Percentiles rank a stretch among this genome's conserved stretches.
These are phyloP conservation scores for Saccharomyces hybrid DNA, from an alignment of 1,139 yeast species.

Conservation along the genomic window DNA sequence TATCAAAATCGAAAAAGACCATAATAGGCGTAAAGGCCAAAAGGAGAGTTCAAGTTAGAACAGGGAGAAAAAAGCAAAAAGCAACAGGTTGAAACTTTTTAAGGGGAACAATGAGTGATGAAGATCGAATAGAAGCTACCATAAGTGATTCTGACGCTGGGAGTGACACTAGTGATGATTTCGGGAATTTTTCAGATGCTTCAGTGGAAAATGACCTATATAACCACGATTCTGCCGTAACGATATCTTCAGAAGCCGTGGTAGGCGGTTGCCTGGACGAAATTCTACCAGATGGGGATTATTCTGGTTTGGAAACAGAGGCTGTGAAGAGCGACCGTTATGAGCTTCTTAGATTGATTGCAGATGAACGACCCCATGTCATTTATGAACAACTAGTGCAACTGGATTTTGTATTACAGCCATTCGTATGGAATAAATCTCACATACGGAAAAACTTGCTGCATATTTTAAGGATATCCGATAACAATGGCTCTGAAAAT, in stretches of 20 bases:
- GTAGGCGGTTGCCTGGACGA: conserved; percentile 1
- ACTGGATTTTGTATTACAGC: conserved; percentile 15
- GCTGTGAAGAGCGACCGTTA: neutral
- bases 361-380: conserved; percentile 24
- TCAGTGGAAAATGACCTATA: conserved; percentile 15
- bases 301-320: neutral
- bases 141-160: conserved; percentile 6
- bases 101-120: neutral
- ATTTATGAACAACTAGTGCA: conserved; percentile 27
- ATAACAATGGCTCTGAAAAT: conserved; percentile 6
- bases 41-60: neutral
- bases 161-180: conserved; percentile 20
- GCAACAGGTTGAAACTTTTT: neutral
- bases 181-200: conserved; percentile 30
- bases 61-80: neutral
- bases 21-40: neutral
- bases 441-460: conserved; percentile 19
- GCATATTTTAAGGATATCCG: conserved; percentile 21
- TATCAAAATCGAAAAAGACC: neutral
- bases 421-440: conserved; percentile 26
- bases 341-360: conserved; percentile 15
- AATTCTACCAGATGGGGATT: conserved; percentile 3
- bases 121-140: neutral
- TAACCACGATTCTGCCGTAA: neutral
- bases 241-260: conserved; percentile 1